Conservation (phyloP, 108 stramenopile species). For the Fistulifera pelliculosa region DNA sequence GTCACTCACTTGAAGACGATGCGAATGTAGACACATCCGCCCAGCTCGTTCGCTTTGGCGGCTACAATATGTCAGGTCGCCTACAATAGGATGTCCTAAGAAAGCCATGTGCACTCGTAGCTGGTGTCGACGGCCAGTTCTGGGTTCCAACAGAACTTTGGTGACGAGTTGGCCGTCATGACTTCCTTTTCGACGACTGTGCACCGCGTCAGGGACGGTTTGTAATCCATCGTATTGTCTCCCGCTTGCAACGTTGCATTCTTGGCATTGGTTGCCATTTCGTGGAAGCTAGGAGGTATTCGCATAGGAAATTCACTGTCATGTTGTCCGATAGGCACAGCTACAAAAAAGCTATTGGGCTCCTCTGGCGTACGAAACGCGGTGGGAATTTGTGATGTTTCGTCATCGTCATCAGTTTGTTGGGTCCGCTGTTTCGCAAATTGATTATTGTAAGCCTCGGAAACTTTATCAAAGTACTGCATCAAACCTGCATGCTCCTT, state of each 20-base stretch:
- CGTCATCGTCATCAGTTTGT: constrained; percentile 8
- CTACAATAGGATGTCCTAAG: constrained; percentile 84
- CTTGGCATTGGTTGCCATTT: neutral
- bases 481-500: neutral
- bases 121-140: constrained; percentile 91
- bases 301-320: constrained; percentile 39
- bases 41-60: constrained; percentile 11
- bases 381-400: constrained; percentile 11
- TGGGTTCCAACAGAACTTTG: constrained; percentile 67
- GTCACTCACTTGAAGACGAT: constrained; percentile 26
- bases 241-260: constrained; percentile 4
- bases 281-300: constrained; percentile 21
- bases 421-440: constrained; percentile 20
- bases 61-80: constrained; percentile 79
- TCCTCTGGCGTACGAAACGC: constrained; percentile 22
- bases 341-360: constrained; percentile 33
- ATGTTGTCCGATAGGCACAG: constrained; percentile 46
- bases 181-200: constrained; percentile 38
- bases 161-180: constrained; percentile 34
- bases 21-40: constrained; percentile 84
- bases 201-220: constrained; percentile 66
- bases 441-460: constrained; percentile 29
- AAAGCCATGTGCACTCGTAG: constrained; percentile 78
- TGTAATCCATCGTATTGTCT: constrained; percentile 29
- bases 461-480: constrained; percentile 12